phyloP scores from a whole-genome alignment of 352 stramenopile genomes.

The Phytophthora chlamydospora region DNA sequence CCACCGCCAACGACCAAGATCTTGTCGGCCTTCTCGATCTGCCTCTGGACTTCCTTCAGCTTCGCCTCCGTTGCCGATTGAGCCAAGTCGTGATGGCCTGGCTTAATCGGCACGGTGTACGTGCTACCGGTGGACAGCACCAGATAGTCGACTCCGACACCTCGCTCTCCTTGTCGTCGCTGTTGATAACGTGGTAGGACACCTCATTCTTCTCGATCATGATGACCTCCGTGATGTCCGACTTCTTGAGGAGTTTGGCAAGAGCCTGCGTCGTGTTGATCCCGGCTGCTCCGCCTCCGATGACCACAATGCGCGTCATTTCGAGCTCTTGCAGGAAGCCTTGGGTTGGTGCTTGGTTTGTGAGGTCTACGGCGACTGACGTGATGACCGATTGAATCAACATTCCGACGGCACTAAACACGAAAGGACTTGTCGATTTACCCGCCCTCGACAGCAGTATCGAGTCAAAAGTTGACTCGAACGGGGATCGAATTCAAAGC shows the following conservation, averaged over 20 bases:
- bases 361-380: too few relatives aligned
- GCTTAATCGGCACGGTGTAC: conserved; percentile 58
- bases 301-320: conserved; percentile 44
- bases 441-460: too few relatives aligned
- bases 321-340: too few relatives aligned
- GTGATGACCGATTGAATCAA: too few relatives aligned
- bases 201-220: conserved; percentile 57
- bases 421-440: too few relatives aligned
- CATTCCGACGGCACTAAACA: too few relatives aligned
- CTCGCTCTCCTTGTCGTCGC: conserved; percentile 23
- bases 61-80: conserved; percentile 29
- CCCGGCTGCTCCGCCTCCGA: conserved; percentile 48
- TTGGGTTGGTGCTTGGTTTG: too few relatives aligned
- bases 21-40: conserved; percentile 42
- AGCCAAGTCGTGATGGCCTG: conserved; percentile 19
- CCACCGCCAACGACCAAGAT: conserved; percentile 57
- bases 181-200: conserved; percentile 27
- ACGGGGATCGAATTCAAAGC: too few relatives aligned
- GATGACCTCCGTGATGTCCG: conserved; percentile 47
- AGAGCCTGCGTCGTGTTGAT: conserved; percentile 40
- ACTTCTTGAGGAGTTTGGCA: conserved; percentile 29
- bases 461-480: too few relatives aligned
- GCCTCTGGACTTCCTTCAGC: conserved; percentile 32
- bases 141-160: conserved; percentile 47
- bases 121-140: conserved; percentile 54